Percentiles rank a stretch among this genome's conserved stretches.
Conservation (phyloP, 805 yeast species). For the Grigorovia yakushimaensis region DNA sequence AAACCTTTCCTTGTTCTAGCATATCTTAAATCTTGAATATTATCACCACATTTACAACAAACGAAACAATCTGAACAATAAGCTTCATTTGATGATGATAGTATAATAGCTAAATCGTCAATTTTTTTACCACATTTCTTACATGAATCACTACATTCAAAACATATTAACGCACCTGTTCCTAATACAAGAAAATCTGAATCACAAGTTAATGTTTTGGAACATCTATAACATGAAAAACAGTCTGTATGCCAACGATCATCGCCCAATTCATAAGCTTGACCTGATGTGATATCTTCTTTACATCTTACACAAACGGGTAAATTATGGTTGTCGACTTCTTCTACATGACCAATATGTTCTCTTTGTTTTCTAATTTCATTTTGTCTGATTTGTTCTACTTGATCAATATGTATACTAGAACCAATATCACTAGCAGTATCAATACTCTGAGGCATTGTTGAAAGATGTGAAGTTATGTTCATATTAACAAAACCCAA, state of each 20-base stretch:
- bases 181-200: constrained; percentile 87
- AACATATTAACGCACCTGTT: constrained; percentile 84
- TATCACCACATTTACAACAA: constrained; percentile 80
- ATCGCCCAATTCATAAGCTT: constrained; percentile 89
- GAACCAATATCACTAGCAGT: neutral
- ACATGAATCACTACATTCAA: constrained; percentile 88
- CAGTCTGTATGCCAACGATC: constrained; percentile 95
- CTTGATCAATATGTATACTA: neutral
- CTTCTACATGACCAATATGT: neutral
- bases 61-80: constrained; percentile 86
- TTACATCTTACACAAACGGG: constrained; percentile 36
- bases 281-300: constrained; percentile 68
- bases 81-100: constrained; percentile 90
- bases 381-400: neutral
- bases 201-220: constrained; percentile 67
- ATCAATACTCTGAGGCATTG: neutral
- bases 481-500: neutral
- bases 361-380: neutral
- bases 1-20: constrained; percentile 91
- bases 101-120: constrained; percentile 77
- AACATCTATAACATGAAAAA: constrained; percentile 82
- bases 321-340: neutral
- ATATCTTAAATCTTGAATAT: constrained; percentile 81
- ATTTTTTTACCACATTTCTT: constrained; percentile 80
- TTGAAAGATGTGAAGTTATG: neutral